Evolutionary conservation across 2,329 filamentous ascomycete genomes (phyloP).

Genomic region (Albifimbria verrucaria): DNA sequence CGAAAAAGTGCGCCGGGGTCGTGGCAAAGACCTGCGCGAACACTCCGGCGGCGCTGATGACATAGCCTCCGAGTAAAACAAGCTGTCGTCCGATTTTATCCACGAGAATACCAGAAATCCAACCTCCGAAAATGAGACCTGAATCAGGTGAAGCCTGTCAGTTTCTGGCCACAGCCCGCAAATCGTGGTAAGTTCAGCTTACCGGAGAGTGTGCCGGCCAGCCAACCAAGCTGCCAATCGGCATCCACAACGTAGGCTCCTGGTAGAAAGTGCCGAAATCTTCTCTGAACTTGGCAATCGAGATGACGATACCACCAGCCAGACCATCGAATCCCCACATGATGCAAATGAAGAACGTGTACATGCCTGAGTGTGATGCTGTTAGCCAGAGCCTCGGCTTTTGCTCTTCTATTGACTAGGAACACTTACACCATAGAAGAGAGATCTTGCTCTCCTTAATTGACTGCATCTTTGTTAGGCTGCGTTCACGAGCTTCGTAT

Average conservation of each 20-base stretch:
- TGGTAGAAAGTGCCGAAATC: constrained; percentile 3
- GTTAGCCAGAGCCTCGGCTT: neutral
- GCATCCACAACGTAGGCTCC: constrained; percentile 5
- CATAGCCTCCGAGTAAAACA: neutral
- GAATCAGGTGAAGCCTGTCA: neutral
- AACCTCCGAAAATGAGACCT: constrained; percentile 4
- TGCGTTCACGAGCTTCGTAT: neutral
- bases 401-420: neutral
- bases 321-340: constrained; percentile 6
- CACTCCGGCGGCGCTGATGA: constrained; percentile 2
- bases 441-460: constrained; percentile 6
- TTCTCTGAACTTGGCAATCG: constrained; percentile 6
- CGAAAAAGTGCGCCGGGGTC: constrained; percentile 3
- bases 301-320: constrained; percentile 4
- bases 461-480: neutral
- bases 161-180: too few relatives aligned
- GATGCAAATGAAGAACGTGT: constrained; percentile 8
- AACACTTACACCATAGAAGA: constrained; percentile 5
- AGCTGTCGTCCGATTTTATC: constrained; percentile 1
- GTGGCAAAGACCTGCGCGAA: constrained; percentile 5
- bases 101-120: neutral
- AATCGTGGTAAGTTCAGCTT: too few relatives aligned
- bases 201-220: neutral
- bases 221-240: constrained; percentile 7
- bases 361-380: constrained; percentile 3